Evolutionary conservation across 495 filamentous ascomycete genomes (phyloP).

Genomic region (Hyaloscypha hepaticicola): DNA sequence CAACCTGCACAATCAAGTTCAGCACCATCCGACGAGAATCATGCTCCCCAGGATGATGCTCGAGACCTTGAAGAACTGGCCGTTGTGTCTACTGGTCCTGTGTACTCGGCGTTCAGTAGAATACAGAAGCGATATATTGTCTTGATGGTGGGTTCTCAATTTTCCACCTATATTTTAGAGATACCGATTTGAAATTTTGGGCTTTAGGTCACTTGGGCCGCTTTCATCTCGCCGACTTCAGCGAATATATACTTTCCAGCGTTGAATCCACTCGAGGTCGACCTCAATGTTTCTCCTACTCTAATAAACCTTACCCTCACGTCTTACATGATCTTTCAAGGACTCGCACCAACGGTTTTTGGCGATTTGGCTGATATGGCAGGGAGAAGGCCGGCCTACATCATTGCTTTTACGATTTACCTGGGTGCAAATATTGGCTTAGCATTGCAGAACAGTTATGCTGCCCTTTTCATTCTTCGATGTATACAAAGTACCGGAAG

Average conservation of each 20-base stretch:
- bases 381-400: slow-evolving; percentile 59
- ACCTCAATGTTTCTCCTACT: slow-evolving; percentile 55
- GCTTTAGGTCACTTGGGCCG: slow-evolving; percentile 48
- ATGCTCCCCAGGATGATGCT: slow-evolving; percentile 16
- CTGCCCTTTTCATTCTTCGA: slow-evolving; percentile 58
- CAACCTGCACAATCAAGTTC: slow-evolving; percentile 5
- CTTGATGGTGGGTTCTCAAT: slow-evolving; percentile 43
- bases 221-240: slow-evolving; percentile 71
- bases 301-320: slow-evolving; percentile 69
- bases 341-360: slow-evolving; percentile 56
- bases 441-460: slow-evolving; percentile 58
- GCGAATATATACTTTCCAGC: slow-evolving; percentile 82
- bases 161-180: neutral
- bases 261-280: slow-evolving; percentile 53
- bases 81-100: slow-evolving; percentile 23
- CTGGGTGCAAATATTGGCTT: slow-evolving; percentile 62
- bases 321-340: slow-evolving; percentile 64
- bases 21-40: neutral
- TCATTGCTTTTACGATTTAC: slow-evolving; percentile 58
- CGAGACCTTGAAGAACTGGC: slow-evolving; percentile 27
- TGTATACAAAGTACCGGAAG: slow-evolving; percentile 63
- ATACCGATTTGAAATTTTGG: too few species aligned
- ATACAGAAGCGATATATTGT: slow-evolving; percentile 42
- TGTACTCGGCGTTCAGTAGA: slow-evolving; percentile 28
- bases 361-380: slow-evolving; percentile 60